Base-by-base conservation (phyloP, 208 protist species). In the Jaenimonas drosophilae region DNA sequence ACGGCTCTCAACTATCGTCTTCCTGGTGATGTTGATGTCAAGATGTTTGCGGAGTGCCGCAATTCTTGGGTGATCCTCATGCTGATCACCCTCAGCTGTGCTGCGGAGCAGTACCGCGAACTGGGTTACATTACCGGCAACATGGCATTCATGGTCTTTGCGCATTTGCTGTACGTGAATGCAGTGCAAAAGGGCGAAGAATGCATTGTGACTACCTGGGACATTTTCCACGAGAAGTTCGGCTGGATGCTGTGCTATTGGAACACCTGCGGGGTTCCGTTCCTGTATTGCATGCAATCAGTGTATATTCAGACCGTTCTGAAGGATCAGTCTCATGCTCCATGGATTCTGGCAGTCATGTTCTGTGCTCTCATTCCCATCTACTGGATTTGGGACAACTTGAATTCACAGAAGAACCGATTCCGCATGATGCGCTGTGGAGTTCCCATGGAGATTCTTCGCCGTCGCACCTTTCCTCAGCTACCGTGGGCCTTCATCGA, bases 141-240 rank as follows among this genome's bases (percentile, higher is more conserved):
- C 49, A 94, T 96, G 86, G 61, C 45, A 9, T 94, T 98, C 56
- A 85, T 98, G 70, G 49, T 97, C 16, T 48, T 88, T n/a, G 95
- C 92, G 6, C 95, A 98, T 41, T 54, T 81, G 5, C 69, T 98
- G 23, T 98, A 98, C 73, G 68, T 82, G 0, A 97, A 97, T 59
- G 93, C 93, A 3, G 80, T 87, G 56, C 65, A 83, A 54, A 96
- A 98, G 64, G 95, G 95, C 32, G 93, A 98, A 65, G 81, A 97
- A 58, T 96, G 75, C 64, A 79, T 97, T 47, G 80, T 90, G 47
- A 69, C 85, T 6, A 96, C 91, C n/a, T 98, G 91, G 91, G 95
- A 98, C 54, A 72, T 97, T 27, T 95, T 82, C 72, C 91, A 96
- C 66, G 95, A 98, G 58, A 96, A 97, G 67, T 97, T 88, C 41